Evolutionary conservation across 352 stramenopile genomes (phyloP), one percentile per base, ranked within the genome.

Genomic region (Pythium chondricola): DNA sequence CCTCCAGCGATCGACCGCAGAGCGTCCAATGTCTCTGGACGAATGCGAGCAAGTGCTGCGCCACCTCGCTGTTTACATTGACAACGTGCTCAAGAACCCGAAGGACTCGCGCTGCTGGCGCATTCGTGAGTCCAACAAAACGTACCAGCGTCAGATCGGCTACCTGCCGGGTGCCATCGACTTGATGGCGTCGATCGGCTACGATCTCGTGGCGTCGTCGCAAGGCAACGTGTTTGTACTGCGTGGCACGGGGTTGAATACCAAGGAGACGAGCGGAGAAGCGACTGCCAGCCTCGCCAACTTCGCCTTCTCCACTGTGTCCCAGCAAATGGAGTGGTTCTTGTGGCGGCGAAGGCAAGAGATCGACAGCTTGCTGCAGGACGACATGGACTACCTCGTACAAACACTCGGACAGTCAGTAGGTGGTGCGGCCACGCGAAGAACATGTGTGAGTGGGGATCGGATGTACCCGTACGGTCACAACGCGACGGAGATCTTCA

Each of bases 261-360:
- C 11, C n/a, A 44, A 31, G 1, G 18, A 18, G 1, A 5, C 10
- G 3, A 14, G 27, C 10, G 22, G 26, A 5, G n/a, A 27, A n/a
- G 26, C 42, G 13, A 2, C 37, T 0, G 72, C 69, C 0, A 81
- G 64, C 48, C 59, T 88, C 16, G 66, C 76, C 0, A 78, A 76
- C 41, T 88, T 85, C 46, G 40, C 61, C 0, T 88, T 88, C 38
- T 77, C 71, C 11, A 78, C 61, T 25, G 51, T 89, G 2, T 82
- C 59, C 14, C 62, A 71, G 10, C 74, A 83, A 17, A 85, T 69
- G 61, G 78, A 89, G 56, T 89, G 74, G 78, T 89, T 89, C 49
- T 43, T 89, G 6, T 89, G 75, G 73, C 59, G 78, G 37, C 70
- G 71, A 16, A 84, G 83, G 41, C 71, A 87, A 47, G 78, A 89